Conservation (phyloP, 1,284 basidiomycete species). For the Pulveroboletus ridleyi region DNA sequence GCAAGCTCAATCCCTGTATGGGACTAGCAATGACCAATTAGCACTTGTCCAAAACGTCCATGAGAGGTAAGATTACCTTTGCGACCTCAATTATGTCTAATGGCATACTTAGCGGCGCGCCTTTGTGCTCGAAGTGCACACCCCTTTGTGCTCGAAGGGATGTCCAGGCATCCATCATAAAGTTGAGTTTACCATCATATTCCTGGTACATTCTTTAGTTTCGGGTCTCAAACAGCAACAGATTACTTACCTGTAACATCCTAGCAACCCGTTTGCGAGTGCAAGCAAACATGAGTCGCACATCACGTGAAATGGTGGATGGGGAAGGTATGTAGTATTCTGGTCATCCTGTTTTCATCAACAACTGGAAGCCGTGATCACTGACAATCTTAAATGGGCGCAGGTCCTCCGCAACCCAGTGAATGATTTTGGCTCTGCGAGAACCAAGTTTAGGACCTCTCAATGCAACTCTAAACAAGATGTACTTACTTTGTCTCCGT, state of each 20-base stretch:
- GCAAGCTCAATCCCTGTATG: neutral
- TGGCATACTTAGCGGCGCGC: neutral
- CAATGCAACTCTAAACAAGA: neutral
- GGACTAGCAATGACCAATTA: neutral
- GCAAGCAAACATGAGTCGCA: constrained; percentile 2
- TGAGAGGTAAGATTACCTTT: neutral
- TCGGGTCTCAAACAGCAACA: too few relatives aligned
- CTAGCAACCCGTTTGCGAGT: neutral
- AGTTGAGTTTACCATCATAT: too few relatives aligned
- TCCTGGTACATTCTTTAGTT: too few relatives aligned
- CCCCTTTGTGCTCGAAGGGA: neutral
- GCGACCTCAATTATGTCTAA: neutral
- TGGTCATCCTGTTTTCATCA: constrained; percentile 20
- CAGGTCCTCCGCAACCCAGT: constrained; percentile 26
- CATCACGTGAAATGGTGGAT: constrained; percentile 6
- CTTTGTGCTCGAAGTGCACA: constrained; percentile 1
- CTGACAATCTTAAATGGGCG: constrained; percentile 31
- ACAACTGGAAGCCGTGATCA: constrained; percentile 28
- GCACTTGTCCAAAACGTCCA: neutral
- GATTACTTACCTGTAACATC: too few relatives aligned
- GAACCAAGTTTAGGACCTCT: neutral
- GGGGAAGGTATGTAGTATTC: too few relatives aligned
- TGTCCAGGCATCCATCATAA: too few relatives aligned
- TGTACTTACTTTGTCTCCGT: too few relatives aligned
- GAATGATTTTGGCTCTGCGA: constrained; percentile 21